Percentiles rank a stretch among this genome's conserved stretches.
Evolutionary conservation across 2,329 filamentous ascomycete genomes (phyloP).

Genomic region (Nigrograna mackinnonii): DNA sequence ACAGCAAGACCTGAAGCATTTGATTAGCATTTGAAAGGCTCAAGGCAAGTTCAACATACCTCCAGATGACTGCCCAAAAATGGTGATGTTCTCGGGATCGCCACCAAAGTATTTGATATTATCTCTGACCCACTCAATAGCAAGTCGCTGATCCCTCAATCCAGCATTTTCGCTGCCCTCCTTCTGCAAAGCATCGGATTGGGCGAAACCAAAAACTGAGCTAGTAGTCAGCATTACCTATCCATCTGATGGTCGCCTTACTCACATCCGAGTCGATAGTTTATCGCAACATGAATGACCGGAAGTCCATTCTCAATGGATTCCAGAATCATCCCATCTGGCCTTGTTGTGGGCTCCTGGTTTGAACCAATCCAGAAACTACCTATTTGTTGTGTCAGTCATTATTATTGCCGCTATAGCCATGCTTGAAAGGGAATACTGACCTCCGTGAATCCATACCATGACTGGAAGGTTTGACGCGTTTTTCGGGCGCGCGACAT

Average conservation of each 20-base stretch:
- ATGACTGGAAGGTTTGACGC: constrained; percentile 53
- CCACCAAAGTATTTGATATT: constrained; percentile 41
- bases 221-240: no score
- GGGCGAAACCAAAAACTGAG: constrained; percentile 42
- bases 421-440: no score
- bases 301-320: constrained; percentile 48
- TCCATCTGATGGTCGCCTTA: background rate
- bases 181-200: constrained; percentile 32
- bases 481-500: constrained; percentile 63
- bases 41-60: constrained; percentile 10
- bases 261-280: constrained; percentile 39
- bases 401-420: no score
- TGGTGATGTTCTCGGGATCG: constrained; percentile 38
- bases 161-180: constrained; percentile 42
- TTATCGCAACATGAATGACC: constrained; percentile 41
- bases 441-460: constrained; percentile 62
- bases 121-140: constrained; percentile 44
- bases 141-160: constrained; percentile 42
- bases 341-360: constrained; percentile 40
- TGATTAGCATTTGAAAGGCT: background rate
- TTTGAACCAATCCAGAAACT: constrained; percentile 31
- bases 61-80: constrained; percentile 45
- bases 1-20: constrained; percentile 25
- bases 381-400: no score
- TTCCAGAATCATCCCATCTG: constrained; percentile 52